phyloP scores from a whole-genome alignment of 1,139 yeast genomes.

The Suhomyces choctaworum region DNA sequence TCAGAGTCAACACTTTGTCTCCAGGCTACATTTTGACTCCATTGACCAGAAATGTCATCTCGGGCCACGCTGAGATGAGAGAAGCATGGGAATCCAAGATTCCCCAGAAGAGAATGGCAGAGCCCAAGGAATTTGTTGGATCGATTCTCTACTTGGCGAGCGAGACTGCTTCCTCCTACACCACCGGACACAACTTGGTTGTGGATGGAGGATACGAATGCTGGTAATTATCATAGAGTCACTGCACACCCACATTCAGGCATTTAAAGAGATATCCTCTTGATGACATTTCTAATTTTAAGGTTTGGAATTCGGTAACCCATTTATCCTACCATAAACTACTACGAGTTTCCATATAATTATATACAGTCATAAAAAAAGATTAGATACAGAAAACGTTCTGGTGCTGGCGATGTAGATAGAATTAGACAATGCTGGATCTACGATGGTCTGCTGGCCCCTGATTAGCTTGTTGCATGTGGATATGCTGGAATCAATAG shows the following conservation, averaged over 20 bases:
- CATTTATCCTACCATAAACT: no score
- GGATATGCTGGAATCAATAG: no score
- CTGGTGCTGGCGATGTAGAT: no score
- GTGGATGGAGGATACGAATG: slow-evolving; percentile 49
- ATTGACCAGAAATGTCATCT: slow-evolving; percentile 47
- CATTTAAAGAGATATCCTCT: no score
- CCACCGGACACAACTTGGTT: slow-evolving; percentile 52
- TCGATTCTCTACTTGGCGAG: slow-evolving; percentile 46
- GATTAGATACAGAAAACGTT: no score
- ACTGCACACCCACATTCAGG: neutral
- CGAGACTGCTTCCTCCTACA: slow-evolving; percentile 46
- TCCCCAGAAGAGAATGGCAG: slow-evolving; percentile 54
- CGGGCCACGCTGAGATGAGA: slow-evolving; percentile 49
- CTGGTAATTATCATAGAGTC: slow-evolving; percentile 13
- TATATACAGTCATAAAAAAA: no score
- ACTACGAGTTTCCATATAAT: no score
- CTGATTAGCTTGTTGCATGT: no score
- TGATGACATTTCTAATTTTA: no score
- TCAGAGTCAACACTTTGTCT: slow-evolving; percentile 48
- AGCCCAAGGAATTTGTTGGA: slow-evolving; percentile 52
- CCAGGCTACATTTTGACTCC: slow-evolving; percentile 54
- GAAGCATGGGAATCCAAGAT: slow-evolving; percentile 50
- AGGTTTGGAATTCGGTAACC: no score
- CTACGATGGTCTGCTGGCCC: no score
- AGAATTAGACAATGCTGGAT: no score